A percentile compares a stretch with the other conserved stretches of the same genome.
These are phyloP conservation scores for Apiospora marii DNA, from an alignment of 2,329 filamentous ascomycete genomes.

Conservation along the genomic window DNA sequence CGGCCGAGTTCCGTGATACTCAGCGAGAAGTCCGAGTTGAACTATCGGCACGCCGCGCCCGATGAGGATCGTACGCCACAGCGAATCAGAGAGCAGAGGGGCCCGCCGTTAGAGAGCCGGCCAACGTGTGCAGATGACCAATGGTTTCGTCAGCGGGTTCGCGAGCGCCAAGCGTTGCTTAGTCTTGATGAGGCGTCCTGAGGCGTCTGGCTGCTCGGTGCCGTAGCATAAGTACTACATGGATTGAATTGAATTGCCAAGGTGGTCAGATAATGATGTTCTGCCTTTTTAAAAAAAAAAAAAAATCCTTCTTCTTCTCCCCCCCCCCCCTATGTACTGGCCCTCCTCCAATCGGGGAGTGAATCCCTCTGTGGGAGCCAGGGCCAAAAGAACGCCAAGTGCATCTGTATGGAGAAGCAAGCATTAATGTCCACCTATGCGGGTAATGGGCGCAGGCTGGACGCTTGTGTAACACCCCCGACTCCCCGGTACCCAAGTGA, in stretches of 20 bases:
- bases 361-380: not conserved
- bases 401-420: not conserved
- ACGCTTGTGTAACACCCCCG: not conserved
- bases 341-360: not conserved
- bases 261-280: constrained; percentile 3
- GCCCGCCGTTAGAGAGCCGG: constrained; percentile 10
- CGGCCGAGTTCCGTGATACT: not conserved
- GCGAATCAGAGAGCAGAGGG: not conserved
- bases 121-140: constrained; percentile 22
- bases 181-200: constrained; percentile 7
- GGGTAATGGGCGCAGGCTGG: constrained; percentile 4
- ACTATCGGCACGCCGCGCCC: not conserved
- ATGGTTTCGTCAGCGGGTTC: constrained; percentile 22
- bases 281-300: too few relatives aligned
- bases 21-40: not conserved
- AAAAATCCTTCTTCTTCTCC: too few relatives aligned
- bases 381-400: not conserved
- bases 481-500: not conserved
- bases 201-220: constrained; percentile 11
- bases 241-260: not conserved
- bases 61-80: not conserved
- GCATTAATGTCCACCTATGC: not conserved
- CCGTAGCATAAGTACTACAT: not conserved
- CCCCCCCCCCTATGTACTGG: not conserved
- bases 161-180: constrained; percentile 11